Conservation (phyloP, 225 moss, liverwort and hornwort genomes). For the Pleurozium schreberi region DNA sequence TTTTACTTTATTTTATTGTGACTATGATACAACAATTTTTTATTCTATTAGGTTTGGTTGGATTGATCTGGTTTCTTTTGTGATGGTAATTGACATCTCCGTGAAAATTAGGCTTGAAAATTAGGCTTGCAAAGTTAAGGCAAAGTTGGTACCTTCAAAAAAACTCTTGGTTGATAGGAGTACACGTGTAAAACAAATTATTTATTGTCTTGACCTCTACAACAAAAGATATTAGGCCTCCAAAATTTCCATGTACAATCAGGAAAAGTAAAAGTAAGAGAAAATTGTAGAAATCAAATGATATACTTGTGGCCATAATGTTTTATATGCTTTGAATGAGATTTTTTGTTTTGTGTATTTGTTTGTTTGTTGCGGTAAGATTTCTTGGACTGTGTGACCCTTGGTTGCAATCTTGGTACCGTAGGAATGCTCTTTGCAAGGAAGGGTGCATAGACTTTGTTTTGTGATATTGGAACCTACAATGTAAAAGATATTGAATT, state of each 20-base stretch:
- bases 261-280: neutral
- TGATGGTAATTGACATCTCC: neutral
- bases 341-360: neutral
- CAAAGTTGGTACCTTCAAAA: neutral
- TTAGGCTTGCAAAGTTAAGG: neutral
- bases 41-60: neutral
- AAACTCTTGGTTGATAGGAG: neutral
- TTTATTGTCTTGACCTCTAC: neutral
- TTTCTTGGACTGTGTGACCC: fast-evolving
- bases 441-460: neutral
- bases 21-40: too few relatives aligned
- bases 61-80: too few relatives aligned
- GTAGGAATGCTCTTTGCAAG: fast-evolving
- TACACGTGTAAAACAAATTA: neutral
- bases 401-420: fast-evolving
- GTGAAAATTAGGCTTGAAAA: too few relatives aligned
- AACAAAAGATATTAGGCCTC: neutral
- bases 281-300: neutral
- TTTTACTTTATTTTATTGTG: too few relatives aligned
- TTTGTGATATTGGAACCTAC: fast-evolving
- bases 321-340: too few relatives aligned
- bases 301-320: neutral
- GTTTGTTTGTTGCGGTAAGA: neutral
- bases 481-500: neutral
- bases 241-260: neutral